A percentile compares a stretch with the other conserved stretches of the same genome.
phyloP scores from a whole-genome alignment of 2,329 filamentous ascomycete species.

The Xenosphaeropsis pyriputrescens region DNA sequence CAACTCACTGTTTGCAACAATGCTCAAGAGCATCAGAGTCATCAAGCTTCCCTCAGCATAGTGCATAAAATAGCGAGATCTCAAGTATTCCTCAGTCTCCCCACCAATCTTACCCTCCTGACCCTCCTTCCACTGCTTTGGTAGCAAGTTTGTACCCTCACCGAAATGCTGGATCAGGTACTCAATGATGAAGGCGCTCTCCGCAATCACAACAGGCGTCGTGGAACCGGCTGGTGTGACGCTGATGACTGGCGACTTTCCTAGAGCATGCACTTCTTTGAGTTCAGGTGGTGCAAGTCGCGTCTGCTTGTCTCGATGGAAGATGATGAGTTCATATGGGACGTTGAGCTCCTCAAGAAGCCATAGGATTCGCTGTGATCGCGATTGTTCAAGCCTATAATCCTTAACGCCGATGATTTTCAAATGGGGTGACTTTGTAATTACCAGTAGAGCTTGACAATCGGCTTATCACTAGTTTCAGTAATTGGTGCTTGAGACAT shows the following conservation, averaged over 20 bases:
- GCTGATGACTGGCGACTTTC: constrained; percentile 71
- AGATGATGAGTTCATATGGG: constrained; percentile 66
- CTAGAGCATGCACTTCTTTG: constrained; percentile 66
- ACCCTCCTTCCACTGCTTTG: constrained; percentile 39
- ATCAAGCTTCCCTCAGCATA: constrained; percentile 79
- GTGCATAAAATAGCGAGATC: constrained; percentile 59
- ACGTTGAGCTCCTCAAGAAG: constrained; percentile 57
- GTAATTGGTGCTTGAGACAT: constrained; percentile 1
- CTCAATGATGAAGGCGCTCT: constrained; percentile 69
- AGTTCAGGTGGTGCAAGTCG: constrained; percentile 63
- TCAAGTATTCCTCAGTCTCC: constrained; percentile 44
- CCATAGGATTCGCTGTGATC: constrained; percentile 52
- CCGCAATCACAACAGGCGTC: constrained; percentile 53
- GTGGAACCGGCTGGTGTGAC: constrained; percentile 29
- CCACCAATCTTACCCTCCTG: constrained; percentile 40
- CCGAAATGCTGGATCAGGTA: constrained; percentile 59
- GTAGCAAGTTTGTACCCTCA: constrained; percentile 30
- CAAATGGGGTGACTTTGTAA: neutral
- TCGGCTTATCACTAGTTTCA: constrained; percentile 18
- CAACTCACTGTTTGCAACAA: constrained; percentile 39
- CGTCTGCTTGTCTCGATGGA: constrained; percentile 49
- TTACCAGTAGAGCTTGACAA: constrained; percentile 41
- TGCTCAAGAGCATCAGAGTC: constrained; percentile 47
- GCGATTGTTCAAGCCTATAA: constrained; percentile 17
- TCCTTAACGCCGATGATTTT: constrained; percentile 2